A percentile compares a stretch with the other conserved stretches of the same genome.
These are phyloP conservation scores for Arctium lappa DNA, from an alignment of 129 eudicot species.

Conservation along the genomic window DNA sequence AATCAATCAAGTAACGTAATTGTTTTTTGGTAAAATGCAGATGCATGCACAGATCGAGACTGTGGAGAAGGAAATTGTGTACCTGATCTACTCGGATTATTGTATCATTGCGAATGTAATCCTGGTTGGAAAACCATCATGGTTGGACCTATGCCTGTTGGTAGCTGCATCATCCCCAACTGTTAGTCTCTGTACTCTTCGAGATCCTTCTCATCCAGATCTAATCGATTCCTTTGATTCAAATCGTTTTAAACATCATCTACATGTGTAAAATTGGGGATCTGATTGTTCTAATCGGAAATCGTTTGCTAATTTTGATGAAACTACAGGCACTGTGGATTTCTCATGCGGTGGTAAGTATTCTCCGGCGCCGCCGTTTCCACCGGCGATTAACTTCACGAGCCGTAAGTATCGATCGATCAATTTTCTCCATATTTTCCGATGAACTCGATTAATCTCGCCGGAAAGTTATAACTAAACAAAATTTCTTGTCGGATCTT, in stretches of 20 bases:
- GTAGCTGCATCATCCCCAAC: constrained; percentile 47
- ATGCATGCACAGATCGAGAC: constrained; percentile 25
- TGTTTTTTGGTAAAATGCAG: constrained; percentile 8
- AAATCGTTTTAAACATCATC: neutral
- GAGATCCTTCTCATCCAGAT: neutral
- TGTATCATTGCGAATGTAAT: constrained; percentile 36
- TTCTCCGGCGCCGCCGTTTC: constrained; percentile 29
- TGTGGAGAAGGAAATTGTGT: constrained; percentile 49
- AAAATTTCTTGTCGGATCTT: neutral
- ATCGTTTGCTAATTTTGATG: neutral
- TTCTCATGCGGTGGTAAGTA: constrained; percentile 42
- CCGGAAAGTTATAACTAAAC: too few species aligned
- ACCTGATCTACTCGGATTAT: neutral
- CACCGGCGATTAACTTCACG: constrained; percentile 25
- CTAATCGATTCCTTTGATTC: constrained; percentile 4
- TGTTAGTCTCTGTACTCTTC: constrained; percentile 37
- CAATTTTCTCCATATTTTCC: neutral
- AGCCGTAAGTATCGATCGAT: constrained; percentile 25
- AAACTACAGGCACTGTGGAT: constrained; percentile 31
- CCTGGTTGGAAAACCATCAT: constrained; percentile 42
- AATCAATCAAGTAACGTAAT: neutral
- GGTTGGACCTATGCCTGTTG: constrained; percentile 37
- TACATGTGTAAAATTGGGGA: neutral
- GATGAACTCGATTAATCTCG: neutral
- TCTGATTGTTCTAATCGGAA: neutral